These are phyloP conservation scores for Acacia confusa DNA, from an alignment of 306 rosid species.

Conservation along the genomic window DNA sequence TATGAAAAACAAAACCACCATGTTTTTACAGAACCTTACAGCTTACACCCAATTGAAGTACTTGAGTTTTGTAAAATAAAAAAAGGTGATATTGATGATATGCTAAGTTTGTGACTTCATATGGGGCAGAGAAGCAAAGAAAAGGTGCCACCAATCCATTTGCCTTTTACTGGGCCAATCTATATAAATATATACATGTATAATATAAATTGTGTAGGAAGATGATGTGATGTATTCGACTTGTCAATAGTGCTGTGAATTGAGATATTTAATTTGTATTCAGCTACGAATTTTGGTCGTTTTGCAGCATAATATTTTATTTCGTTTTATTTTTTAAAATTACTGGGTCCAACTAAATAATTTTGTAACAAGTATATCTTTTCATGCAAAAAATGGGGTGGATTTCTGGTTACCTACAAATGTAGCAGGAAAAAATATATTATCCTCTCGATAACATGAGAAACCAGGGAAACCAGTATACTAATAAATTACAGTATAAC, in stretches of 20 bases:
- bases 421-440: slow-evolving; percentile 3
- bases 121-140: slow-evolving; percentile 22
- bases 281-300: not conserved
- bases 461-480: slow-evolving; percentile 14
- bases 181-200: not conserved
- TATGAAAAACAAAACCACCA: not conserved
- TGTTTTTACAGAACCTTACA: not conserved
- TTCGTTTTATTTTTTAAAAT: not conserved
- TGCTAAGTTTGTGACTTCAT: not conserved
- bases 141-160: not conserved
- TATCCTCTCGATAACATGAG: slow-evolving; percentile 8
- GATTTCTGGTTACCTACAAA: not conserved
- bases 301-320: not conserved
- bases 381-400: not conserved
- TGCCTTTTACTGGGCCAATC: not conserved
- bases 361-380: not conserved
- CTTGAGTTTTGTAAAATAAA: not conserved
- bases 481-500: slow-evolving; percentile 13
- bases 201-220: not conserved
- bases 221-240: not conserved
- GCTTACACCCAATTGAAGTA: not conserved
- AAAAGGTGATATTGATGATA: not conserved
- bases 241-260: not conserved
- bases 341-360: not conserved
- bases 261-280: not conserved